These are phyloP conservation scores for Macrolepiota albuminosa DNA, from an alignment of 768 basidiomycete species.

Conservation along the genomic window DNA sequence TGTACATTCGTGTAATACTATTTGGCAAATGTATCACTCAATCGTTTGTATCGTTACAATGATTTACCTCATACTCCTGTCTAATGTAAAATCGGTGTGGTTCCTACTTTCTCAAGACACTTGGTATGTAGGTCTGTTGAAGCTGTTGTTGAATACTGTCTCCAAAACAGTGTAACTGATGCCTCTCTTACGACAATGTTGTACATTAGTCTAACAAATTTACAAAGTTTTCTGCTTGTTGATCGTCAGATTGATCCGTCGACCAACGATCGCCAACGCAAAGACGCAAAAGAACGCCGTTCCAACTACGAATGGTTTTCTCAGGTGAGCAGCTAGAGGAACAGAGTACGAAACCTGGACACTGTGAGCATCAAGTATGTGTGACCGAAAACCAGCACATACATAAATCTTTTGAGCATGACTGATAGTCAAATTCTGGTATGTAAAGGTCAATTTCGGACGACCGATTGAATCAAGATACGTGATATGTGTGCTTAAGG, in stretches of 20 bases:
- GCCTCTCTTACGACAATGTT: neutral
- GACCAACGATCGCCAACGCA: slow-evolving; percentile 35
- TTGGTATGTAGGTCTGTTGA: too few relatives aligned
- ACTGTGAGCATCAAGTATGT: neutral
- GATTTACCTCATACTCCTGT: too few relatives aligned
- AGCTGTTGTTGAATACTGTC: too few relatives aligned
- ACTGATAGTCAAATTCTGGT: slow-evolving; percentile 69
- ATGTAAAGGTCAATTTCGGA: slow-evolving; percentile 69
- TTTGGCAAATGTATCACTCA: too few relatives aligned
- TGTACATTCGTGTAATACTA: too few relatives aligned
- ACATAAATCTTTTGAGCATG: slow-evolving; percentile 84
- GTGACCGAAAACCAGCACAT: slow-evolving; percentile 27
- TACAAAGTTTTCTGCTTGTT: slow-evolving; percentile 37
- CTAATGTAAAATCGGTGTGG: too few relatives aligned
- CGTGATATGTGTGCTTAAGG: slow-evolving; percentile 65
- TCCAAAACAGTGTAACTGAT: neutral
- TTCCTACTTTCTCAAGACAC: too few relatives aligned
- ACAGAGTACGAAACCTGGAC: slow-evolving; percentile 84
- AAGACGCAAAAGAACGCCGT: slow-evolving; percentile 69
- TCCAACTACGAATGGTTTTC: slow-evolving; percentile 80
- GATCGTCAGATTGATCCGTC: slow-evolving; percentile 45
- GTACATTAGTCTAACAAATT: slow-evolving; percentile 11
- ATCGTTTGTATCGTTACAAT: too few relatives aligned
- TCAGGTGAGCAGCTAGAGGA: slow-evolving; percentile 72
- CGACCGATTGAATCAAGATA: slow-evolving; percentile 93